phyloP scores from a whole-genome alignment of 2,329 filamentous ascomycete species.

The Bipolaris gigantea region DNA sequence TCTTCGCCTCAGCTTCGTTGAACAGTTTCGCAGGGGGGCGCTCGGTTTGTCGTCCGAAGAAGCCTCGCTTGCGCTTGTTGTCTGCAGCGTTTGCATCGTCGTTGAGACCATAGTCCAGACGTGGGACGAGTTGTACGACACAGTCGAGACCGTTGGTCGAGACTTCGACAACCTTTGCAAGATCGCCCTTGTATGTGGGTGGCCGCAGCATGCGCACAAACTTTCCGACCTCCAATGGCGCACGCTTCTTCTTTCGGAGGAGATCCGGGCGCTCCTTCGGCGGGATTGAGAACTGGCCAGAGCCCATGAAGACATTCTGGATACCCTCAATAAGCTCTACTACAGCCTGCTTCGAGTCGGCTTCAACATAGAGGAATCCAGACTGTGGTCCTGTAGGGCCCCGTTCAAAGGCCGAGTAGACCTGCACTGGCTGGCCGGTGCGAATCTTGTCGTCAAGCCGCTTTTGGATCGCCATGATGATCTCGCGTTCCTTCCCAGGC shows the following conservation, averaged over 20 bases:
- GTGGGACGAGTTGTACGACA: conserved; percentile 82
- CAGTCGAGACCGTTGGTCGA: conserved; percentile 91
- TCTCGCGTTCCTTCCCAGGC: conserved; percentile 92
- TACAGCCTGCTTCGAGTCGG: conserved; percentile 83
- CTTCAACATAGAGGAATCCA: conserved; percentile 94
- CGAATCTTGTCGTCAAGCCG: conserved; percentile 78
- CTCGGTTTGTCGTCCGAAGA: conserved; percentile 56
- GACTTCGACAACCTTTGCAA: conserved; percentile 89
- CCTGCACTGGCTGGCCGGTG: conserved; percentile 78
- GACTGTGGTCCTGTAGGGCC: conserved; percentile 75
- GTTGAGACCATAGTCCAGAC: conserved; percentile 86
- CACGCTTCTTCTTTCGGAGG: conserved; percentile 84
- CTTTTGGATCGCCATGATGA: conserved; percentile 85
- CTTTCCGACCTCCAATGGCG: conserved; percentile 76
- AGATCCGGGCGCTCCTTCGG: conserved; percentile 98
- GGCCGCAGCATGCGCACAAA: conserved; percentile 87
- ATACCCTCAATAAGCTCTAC: conserved; percentile 79
- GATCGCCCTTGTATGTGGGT: conserved; percentile 80
- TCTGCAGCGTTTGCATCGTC: conserved; percentile 66
- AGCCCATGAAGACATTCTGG: conserved; percentile 85
- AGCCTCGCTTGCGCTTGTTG: conserved; percentile 75
- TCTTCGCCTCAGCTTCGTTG: conserved; percentile 89
- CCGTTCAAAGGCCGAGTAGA: conserved; percentile 90
- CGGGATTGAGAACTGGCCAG: conserved; percentile 83
- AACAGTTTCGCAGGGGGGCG: conserved; percentile 87